phyloP scores from a whole-genome alignment of 148 eudicot genomes.

The Linanthus parryae region DNA sequence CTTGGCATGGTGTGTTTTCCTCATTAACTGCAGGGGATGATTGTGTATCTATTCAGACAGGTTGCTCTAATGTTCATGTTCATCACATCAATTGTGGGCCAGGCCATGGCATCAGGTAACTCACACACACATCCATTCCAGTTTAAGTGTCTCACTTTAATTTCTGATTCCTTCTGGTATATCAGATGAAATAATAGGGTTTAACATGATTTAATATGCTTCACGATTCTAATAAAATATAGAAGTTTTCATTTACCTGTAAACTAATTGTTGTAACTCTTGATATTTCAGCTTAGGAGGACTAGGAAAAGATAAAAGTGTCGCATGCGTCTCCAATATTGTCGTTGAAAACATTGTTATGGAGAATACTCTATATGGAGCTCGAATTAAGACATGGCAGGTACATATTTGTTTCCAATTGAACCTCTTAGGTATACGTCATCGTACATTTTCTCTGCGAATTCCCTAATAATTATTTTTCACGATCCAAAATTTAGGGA shows the following conservation, averaged over 20 bases:
- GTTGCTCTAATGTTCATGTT: conserved; percentile 69
- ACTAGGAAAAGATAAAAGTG: conserved; percentile 58
- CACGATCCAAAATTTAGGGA: conserved; percentile 29
- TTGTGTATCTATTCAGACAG: conserved; percentile 91
- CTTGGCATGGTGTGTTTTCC: no score
- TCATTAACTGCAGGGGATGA: conserved; percentile 97
- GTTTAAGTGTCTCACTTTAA: background rate
- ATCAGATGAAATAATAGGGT: no score
- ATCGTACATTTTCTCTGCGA: conserved; percentile 1
- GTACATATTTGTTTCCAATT: conserved; percentile 20
- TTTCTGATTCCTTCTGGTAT: background rate
- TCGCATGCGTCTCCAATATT: conserved; percentile 73
- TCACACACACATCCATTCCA: background rate
- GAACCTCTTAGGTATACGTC: background rate
- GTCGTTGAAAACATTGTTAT: conserved; percentile 48
- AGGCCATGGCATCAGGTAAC: conserved; percentile 88
- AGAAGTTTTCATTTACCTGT: background rate
- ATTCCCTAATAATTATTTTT: background rate
- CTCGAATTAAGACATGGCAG: conserved; percentile 91
- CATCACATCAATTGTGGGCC: conserved; percentile 82
- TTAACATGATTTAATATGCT: no score
- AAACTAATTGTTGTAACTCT: background rate
- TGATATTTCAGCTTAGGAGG: conserved; percentile 60
- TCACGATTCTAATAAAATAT: no score
- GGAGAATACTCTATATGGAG: conserved; percentile 59